Percentiles rank a stretch among this genome's conserved stretches.
phyloP scores from a whole-genome alignment of 192 early-diverging fungal species.

The Backusella australiensis region DNA sequence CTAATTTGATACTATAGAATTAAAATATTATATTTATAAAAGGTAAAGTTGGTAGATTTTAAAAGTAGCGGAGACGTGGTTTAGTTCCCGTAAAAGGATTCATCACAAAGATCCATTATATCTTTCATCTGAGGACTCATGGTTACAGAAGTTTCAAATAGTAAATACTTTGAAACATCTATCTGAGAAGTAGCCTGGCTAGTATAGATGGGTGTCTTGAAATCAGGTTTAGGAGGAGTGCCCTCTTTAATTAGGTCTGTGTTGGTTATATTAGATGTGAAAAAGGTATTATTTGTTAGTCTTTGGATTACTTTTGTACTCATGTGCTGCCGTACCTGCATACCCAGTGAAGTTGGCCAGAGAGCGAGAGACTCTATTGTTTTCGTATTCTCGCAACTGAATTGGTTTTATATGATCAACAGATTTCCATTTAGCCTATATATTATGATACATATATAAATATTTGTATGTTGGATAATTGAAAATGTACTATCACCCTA shows the following conservation, averaged over 20 bases:
- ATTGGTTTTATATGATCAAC: neutral
- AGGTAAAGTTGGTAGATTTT: neutral
- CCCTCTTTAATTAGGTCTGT: neutral
- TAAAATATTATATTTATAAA: neutral
- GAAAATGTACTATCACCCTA: neutral
- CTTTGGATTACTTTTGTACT: neutral
- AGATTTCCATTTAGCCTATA: neutral
- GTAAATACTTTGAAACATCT: neutral
- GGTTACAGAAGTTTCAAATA: neutral
- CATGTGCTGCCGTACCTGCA: neutral
- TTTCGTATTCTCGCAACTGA: neutral
- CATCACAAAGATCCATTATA: constrained; percentile 1
- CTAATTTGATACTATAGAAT: neutral
- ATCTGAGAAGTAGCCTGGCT: neutral
- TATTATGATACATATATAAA: neutral
- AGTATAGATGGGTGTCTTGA: neutral
- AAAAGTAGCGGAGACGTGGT: neutral
- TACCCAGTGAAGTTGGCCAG: neutral
- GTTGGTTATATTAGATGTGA: neutral
- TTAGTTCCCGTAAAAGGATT: neutral
- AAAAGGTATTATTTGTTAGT: neutral
- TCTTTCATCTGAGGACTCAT: neutral
- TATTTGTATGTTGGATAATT: neutral
- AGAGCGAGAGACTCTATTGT: neutral
- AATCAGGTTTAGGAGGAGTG: neutral